Percentiles rank a stretch among this genome's conserved stretches.
These are phyloP conservation scores for Naganishia sp. DNA, from an alignment of 1,284 basidiomycete genomes.

Conservation along the genomic window DNA sequence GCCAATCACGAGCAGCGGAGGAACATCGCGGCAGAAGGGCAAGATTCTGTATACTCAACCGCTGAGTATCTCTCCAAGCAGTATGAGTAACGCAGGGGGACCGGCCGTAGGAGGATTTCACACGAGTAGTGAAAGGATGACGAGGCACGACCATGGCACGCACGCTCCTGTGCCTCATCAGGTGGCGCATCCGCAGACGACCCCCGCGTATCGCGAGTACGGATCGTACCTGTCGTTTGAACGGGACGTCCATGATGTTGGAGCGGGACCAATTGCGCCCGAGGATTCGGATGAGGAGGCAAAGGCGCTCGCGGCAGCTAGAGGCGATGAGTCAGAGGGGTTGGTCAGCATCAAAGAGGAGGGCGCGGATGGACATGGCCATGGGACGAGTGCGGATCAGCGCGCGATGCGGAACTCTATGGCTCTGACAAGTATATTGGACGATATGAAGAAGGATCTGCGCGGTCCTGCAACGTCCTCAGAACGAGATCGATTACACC, in stretches of 20 bases:
- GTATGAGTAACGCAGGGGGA: conserved; percentile 1
- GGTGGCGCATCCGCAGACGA: conserved; percentile 6
- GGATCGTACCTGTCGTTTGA: conserved; percentile 26
- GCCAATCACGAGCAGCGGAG: not conserved
- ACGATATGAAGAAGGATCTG: conserved; percentile 29
- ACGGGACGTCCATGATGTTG: conserved; percentile 25
- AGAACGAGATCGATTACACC: conserved; percentile 17
- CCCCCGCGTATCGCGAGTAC: conserved; percentile 20
- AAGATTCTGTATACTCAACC: conserved; percentile 22
- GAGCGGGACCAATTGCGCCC: conserved; percentile 15
- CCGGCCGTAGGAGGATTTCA: conserved; percentile 4
- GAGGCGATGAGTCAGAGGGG: not conserved
- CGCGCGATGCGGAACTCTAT: conserved; percentile 24
- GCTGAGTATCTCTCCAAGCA: conserved; percentile 18
- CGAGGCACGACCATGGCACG: not conserved
- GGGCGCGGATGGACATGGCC: not conserved
- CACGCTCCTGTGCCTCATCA: conserved; percentile 1
- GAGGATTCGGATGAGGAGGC: not conserved
- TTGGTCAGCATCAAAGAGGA: not conserved
- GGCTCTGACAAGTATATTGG: conserved; percentile 31
- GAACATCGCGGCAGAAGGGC: conserved; percentile 4
- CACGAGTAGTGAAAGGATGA: conserved; percentile 18
- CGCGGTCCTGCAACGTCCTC: conserved; percentile 16
- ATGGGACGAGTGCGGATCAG: not conserved
- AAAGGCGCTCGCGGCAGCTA: not conserved